phyloP scores from a whole-genome alignment of 2,329 filamentous ascomycete genomes.

The Celoporthe dispersa region DNA sequence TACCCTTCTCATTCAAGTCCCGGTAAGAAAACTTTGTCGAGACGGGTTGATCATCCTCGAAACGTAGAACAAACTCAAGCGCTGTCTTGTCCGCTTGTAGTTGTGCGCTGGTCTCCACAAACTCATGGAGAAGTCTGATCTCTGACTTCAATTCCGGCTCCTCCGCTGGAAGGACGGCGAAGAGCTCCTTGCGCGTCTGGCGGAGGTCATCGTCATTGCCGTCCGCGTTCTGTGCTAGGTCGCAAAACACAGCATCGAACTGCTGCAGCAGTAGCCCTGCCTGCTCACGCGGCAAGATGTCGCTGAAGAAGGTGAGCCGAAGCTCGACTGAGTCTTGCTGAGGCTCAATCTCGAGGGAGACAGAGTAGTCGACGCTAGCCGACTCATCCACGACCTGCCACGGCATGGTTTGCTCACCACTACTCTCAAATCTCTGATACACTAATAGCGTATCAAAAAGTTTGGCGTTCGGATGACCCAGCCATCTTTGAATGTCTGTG shows the following conservation, averaged over 20 bases:
- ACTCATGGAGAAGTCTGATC: constrained; percentile 71
- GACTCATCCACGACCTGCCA: constrained; percentile 70
- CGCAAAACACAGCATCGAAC: constrained; percentile 68
- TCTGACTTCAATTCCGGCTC: constrained; percentile 60
- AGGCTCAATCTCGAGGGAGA: constrained; percentile 81
- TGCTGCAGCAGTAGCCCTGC: constrained; percentile 70
- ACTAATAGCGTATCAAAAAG: constrained; percentile 87
- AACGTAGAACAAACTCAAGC: constrained; percentile 72
- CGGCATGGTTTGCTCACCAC: constrained; percentile 34
- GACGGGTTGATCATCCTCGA: constrained; percentile 50
- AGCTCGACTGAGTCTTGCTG: constrained; percentile 56
- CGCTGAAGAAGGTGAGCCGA: constrained; percentile 67
- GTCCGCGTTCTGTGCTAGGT: constrained; percentile 58
- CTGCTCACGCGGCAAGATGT: constrained; percentile 70
- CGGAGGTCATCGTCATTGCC: constrained; percentile 46
- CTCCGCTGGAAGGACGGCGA: constrained; percentile 70
- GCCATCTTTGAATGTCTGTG: constrained; percentile 72
- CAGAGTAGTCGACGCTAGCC: constrained; percentile 74
- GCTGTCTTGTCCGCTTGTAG: constrained; percentile 64
- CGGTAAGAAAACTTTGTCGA: constrained; percentile 72
- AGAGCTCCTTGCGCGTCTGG: constrained; percentile 43
- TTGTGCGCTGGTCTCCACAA: constrained; percentile 69
- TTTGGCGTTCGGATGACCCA: constrained; percentile 65
- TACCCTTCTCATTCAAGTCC: constrained; percentile 73
- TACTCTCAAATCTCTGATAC: constrained; percentile 67